A percentile compares a stretch with the other conserved stretches of the same genome.
Conservation (phyloP, 768 basidiomycete genomes). For the Tubosaeta sp. region DNA sequence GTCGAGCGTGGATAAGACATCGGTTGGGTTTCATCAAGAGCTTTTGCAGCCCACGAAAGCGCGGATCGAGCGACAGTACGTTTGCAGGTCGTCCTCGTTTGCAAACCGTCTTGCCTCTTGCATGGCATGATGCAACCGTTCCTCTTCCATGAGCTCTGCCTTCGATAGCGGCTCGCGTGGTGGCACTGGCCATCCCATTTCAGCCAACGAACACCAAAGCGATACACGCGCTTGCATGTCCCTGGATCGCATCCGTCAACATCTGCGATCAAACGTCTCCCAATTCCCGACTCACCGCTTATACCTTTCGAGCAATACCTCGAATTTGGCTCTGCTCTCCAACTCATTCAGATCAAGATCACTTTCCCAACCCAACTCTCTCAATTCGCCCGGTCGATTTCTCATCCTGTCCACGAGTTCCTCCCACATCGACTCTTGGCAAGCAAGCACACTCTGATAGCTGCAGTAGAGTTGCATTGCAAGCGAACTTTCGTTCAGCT, state of each 20-base stretch:
- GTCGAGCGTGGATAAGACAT: neutral
- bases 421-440: slow-evolving; percentile 76
- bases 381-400: slow-evolving; percentile 50
- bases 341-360: slow-evolving; percentile 58
- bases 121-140: slow-evolving; percentile 57
- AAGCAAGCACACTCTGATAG: slow-evolving; percentile 59
- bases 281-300: slow-evolving; percentile 38
- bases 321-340: slow-evolving; percentile 54
- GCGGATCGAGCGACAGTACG: slow-evolving; percentile 56
- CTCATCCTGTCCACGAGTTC: slow-evolving; percentile 60
- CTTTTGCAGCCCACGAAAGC: slow-evolving; percentile 58
- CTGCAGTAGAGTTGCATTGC: slow-evolving; percentile 69
- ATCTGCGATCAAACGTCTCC: neutral
- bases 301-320: slow-evolving; percentile 55
- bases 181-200: slow-evolving; percentile 57
- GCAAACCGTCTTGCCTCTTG: slow-evolving; percentile 52
- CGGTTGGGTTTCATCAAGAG: slow-evolving; percentile 8
- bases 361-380: slow-evolving; percentile 66
- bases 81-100: slow-evolving; percentile 47
- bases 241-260: slow-evolving; percentile 29
- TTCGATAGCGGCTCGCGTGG: slow-evolving; percentile 59
- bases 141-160: slow-evolving; percentile 66
- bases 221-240: slow-evolving; percentile 65
- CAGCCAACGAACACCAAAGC: slow-evolving; percentile 58
- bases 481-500: slow-evolving; percentile 54